Percentiles rank a stretch among this genome's conserved stretches.
These are phyloP conservation scores for Fusarium compactum DNA, from an alignment of 2,329 filamentous ascomycete species.

Conservation along the genomic window DNA sequence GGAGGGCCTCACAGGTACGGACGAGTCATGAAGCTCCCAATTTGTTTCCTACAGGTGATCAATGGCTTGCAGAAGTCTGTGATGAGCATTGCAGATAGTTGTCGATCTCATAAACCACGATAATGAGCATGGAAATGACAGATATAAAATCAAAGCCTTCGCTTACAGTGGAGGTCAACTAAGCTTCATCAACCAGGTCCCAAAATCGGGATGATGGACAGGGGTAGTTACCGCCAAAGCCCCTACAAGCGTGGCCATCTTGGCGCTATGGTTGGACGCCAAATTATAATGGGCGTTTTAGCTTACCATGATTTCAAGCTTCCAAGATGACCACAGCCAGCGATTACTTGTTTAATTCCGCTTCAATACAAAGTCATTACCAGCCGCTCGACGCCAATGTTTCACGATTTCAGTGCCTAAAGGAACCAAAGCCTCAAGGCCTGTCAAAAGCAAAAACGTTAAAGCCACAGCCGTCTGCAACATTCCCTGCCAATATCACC, in stretches of 20 bases:
- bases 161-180: slow-evolving; percentile 8
- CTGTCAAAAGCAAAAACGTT: slow-evolving; percentile 3
- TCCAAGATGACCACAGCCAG: slow-evolving; percentile 9
- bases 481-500: slow-evolving; percentile 38
- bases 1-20: slow-evolving; percentile 19
- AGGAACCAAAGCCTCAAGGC: background rate
- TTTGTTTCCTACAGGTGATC: slow-evolving; percentile 4
- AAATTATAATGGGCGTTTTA: slow-evolving; percentile 19
- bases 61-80: slow-evolving; percentile 22
- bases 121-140: background rate
- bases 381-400: slow-evolving; percentile 32
- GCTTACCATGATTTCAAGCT: slow-evolving; percentile 14
- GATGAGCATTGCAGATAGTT: background rate
- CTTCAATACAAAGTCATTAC: slow-evolving; percentile 1
- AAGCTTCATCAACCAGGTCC: slow-evolving; percentile 30
- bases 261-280: slow-evolving; percentile 40
- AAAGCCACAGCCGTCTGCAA: slow-evolving; percentile 6
- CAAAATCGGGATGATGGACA: slow-evolving; percentile 36
- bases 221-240: slow-evolving; percentile 32
- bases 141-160: background rate
- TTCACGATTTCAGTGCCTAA: slow-evolving; percentile 22
- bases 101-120: background rate
- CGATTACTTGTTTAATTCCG: slow-evolving; percentile 5
- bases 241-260: slow-evolving; percentile 31
- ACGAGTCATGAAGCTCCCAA: slow-evolving; percentile 8